Conservation (phyloP, 176 grass and related monocot species). For the Musa itinerans region DNA sequence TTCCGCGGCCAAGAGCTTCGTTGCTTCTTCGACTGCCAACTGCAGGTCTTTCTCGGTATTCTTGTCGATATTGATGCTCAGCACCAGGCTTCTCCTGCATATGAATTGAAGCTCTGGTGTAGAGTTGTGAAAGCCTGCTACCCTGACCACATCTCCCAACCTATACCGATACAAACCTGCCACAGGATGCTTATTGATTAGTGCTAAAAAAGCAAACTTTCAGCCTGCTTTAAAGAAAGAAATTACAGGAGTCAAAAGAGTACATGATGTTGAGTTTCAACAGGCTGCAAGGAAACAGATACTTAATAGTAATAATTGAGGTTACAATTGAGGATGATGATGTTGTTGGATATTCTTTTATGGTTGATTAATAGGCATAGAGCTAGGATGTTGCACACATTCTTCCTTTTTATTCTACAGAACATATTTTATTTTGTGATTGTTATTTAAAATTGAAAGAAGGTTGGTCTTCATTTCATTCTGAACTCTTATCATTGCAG, state of each 20-base stretch:
- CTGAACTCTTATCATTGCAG: constrained; percentile 29
- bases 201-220: background rate
- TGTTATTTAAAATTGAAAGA: too few relatives aligned
- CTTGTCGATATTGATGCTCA: constrained; percentile 90
- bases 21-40: constrained; percentile 42
- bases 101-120: constrained; percentile 81
- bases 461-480: background rate
- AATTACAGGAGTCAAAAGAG: background rate
- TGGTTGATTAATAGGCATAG: too few relatives aligned
- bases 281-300: too few relatives aligned
- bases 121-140: constrained; percentile 74
- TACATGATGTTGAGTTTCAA: too few relatives aligned
- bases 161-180: constrained; percentile 75
- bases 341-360: too few relatives aligned
- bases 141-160: constrained; percentile 61
- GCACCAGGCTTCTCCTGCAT: constrained; percentile 53
- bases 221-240: background rate
- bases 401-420: too few relatives aligned
- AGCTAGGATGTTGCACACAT: too few relatives aligned
- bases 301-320: too few relatives aligned
- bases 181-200: background rate
- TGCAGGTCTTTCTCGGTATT: constrained; percentile 87
- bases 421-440: too few relatives aligned
- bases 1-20: constrained; percentile 41
- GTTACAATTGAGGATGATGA: too few relatives aligned